Evolutionary conservation across 2,329 filamentous ascomycete genomes (phyloP).

Genomic region (Xenoacremonium recifei): DNA sequence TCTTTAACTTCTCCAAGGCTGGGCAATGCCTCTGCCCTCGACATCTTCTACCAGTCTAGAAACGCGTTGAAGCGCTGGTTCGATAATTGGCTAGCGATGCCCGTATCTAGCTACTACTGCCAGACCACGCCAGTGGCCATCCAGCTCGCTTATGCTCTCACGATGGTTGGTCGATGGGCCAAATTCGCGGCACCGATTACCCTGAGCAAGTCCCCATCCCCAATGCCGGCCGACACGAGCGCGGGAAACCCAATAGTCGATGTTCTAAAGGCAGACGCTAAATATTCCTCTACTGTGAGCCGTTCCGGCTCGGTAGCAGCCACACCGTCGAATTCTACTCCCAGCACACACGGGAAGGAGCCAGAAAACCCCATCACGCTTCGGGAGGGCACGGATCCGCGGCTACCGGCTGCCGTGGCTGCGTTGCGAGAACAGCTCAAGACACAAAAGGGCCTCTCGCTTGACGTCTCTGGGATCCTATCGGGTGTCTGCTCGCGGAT

Average conservation of each 20-base stretch:
- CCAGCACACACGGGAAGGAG: constrained; percentile 8
- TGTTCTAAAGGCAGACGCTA: constrained; percentile 22
- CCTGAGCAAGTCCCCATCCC: constrained; percentile 19
- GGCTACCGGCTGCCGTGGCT: constrained; percentile 39
- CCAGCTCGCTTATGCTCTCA: constrained; percentile 50
- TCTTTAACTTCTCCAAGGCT: constrained; percentile 38
- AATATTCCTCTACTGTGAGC: constrained; percentile 11
- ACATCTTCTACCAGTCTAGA: constrained; percentile 49
- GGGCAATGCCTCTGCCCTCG: constrained; percentile 42
- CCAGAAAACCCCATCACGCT: constrained; percentile 20
- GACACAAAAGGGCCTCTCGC: constrained; percentile 41
- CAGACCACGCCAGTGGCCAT: constrained; percentile 44
- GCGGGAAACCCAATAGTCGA: constrained; percentile 15
- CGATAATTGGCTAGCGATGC: constrained; percentile 45
- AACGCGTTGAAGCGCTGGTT: constrained; percentile 49
- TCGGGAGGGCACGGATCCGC: constrained; percentile 33
- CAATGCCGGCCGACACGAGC: constrained; percentile 26
- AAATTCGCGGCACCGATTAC: constrained; percentile 41
- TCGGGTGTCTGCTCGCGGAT: constrained; percentile 40
- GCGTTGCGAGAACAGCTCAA: constrained; percentile 41
- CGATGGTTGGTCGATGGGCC: constrained; percentile 51
- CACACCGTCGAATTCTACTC: constrained; percentile 7
- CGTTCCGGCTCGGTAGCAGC: constrained; percentile 6
- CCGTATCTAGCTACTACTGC: constrained; percentile 40
- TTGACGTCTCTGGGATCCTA: constrained; percentile 45